Base-by-base conservation (phyloP, 2,329 filamentous ascomycete genomes). In the Thermoascus crustaceus region DNA sequence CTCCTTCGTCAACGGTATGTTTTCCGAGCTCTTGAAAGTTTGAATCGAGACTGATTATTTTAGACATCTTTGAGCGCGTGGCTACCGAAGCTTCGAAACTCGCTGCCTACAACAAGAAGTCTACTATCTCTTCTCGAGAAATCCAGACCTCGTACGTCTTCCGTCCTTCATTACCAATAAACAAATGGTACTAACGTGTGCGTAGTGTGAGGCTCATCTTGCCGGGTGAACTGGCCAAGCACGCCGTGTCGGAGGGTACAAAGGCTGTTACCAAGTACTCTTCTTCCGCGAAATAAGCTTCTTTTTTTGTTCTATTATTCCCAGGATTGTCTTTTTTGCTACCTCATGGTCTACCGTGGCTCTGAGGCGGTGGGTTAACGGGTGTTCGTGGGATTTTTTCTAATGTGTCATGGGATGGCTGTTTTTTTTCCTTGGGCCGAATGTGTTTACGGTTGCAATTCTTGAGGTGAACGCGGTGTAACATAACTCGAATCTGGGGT, bases 221-320 rank as follows among this genome's bases (percentile, higher is more conserved):
- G 36, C 91, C 91, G 30, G 91, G 91, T 73, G 91, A 98, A 74
- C 79, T 98, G 55, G 91, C 91, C 67, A 98, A 98, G 83, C 91
- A 98, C 72, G 91, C 91, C 53, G 91, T 98, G 32, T 98, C 91
- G 56, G 91, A 98, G 75, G 91, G 91, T 63, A 98, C 91, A 67
- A 98, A 98, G 85, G 91, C 91, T 40, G 91, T 98, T 55, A 98
- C 91, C 77, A 98, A 98, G 82, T 98, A 96, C 80, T 96, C 89
- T 54, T 95, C 89, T 42, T 95, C 89, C 63, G 91, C 88, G 71
- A 98, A 96, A 86, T 96, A 94, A 78, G 70, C 58, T 56, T 60
- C 58, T 66, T 68, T 58, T 64, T 65, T 70, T 76, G 74, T 75
- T 74, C 76, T 65, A 64, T 63, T 69, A 50, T 57, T 47, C 60